These are phyloP conservation scores for Suhomyces vadensis DNA, from an alignment of 805 yeast genomes.

Conservation along the genomic window DNA sequence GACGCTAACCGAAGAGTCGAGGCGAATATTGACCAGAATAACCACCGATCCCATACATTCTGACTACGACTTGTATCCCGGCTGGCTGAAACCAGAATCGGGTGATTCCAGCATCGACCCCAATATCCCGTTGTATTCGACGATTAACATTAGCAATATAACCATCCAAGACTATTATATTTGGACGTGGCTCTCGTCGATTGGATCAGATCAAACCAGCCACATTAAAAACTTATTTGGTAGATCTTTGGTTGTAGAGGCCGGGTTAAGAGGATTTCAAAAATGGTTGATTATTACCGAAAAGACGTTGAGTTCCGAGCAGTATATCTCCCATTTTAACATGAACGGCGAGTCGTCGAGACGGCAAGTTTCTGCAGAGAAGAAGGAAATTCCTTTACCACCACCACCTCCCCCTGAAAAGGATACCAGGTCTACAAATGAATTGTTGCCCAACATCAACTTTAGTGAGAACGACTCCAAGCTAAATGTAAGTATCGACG, in stretches of 20 bases:
- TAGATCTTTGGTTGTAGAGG: constrained; percentile 77
- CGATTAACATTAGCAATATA: constrained; percentile 52
- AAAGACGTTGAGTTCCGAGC: constrained; percentile 47
- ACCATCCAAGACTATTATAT: constrained; percentile 84
- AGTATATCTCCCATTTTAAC: constrained; percentile 29
- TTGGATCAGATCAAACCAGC: constrained; percentile 72
- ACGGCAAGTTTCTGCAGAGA: constrained; percentile 8
- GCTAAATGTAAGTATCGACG: constrained; percentile 12
- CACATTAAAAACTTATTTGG: constrained; percentile 72
- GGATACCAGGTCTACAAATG: constrained; percentile 5
- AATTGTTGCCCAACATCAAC: constrained; percentile 22
- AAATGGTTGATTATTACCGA: constrained; percentile 81
- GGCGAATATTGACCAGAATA: constrained; percentile 50
- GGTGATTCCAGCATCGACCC: constrained; percentile 21
- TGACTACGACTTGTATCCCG: constrained; percentile 40
- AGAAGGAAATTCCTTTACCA: constrained; percentile 16
- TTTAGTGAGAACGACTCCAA: constrained; percentile 25
- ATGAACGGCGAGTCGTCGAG: not conserved
- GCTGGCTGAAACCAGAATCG: constrained; percentile 29
- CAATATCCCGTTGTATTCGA: constrained; percentile 41
- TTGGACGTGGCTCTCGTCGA: constrained; percentile 86
- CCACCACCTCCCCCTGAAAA: constrained; percentile 19
- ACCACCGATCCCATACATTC: constrained; percentile 38
- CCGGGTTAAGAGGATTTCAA: constrained; percentile 72
- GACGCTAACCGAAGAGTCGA: constrained; percentile 72